A percentile compares a stretch with the other conserved stretches of the same genome.
Conservation (phyloP, 495 filamentous ascomycete genomes). For the Cercophora sp. region DNA sequence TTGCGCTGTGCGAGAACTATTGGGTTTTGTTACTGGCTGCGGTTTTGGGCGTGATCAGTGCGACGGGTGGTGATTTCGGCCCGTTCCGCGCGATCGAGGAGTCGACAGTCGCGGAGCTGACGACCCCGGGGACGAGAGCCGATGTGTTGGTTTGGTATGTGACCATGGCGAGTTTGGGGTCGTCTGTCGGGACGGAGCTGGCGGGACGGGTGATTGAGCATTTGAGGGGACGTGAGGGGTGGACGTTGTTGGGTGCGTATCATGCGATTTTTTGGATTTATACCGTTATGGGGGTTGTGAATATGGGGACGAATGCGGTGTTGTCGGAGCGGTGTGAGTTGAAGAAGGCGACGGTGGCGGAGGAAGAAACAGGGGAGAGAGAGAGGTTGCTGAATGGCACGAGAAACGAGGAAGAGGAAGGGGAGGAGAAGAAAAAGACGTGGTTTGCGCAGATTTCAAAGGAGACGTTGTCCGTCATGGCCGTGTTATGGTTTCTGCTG, state of each 20-base stretch:
- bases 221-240: slow-evolving; percentile 26
- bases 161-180: slow-evolving; percentile 37
- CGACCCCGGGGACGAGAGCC: slow-evolving; percentile 53
- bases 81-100: slow-evolving; percentile 86
- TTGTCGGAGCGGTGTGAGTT: slow-evolving; percentile 37
- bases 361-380: slow-evolving; percentile 6
- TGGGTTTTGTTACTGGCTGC: slow-evolving; percentile 72
- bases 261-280: slow-evolving; percentile 39
- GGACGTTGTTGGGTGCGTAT: slow-evolving; percentile 35
- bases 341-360: not conserved
- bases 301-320: slow-evolving; percentile 27
- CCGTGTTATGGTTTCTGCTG: slow-evolving; percentile 71
- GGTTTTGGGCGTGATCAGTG: slow-evolving; percentile 78
- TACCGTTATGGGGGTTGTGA: slow-evolving; percentile 32
- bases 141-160: slow-evolving; percentile 87
- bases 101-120: slow-evolving; percentile 71
- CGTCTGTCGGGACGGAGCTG: slow-evolving; percentile 30
- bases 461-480: slow-evolving; percentile 56
- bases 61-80: slow-evolving; percentile 72
- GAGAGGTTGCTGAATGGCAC: slow-evolving; percentile 9
- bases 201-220: slow-evolving; percentile 36
- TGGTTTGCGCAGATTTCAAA: slow-evolving; percentile 51
- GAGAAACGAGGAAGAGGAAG: not conserved
- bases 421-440: not conserved
- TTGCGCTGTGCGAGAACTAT: slow-evolving; percentile 65